These are phyloP conservation scores for Helicocarpus griseus DNA, from an alignment of 2,329 filamentous ascomycete species.

Conservation along the genomic window DNA sequence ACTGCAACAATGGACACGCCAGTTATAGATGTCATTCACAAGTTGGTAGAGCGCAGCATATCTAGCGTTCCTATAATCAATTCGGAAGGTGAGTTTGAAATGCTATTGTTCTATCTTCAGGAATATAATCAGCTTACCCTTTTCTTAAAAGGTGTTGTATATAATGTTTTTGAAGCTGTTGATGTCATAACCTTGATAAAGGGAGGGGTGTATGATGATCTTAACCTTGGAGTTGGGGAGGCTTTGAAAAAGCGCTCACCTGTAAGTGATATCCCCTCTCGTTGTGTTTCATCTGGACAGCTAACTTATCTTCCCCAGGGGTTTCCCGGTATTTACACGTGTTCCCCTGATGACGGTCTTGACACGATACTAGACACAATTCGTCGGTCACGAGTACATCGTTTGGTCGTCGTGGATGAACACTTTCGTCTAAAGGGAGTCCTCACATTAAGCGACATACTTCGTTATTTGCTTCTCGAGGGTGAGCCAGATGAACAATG, in stretches of 20 bases:
- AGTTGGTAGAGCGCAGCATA: slow-evolving; percentile 87
- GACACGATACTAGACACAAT: slow-evolving; percentile 97
- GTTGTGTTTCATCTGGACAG: not conserved
- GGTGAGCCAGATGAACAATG: slow-evolving; percentile 54
- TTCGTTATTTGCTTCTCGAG: slow-evolving; percentile 83
- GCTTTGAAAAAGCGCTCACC: slow-evolving; percentile 78
- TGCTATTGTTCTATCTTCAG: not conserved
- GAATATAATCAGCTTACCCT: not conserved
- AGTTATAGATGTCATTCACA: slow-evolving; percentile 88
- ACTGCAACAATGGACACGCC: slow-evolving; percentile 82
- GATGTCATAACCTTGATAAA: slow-evolving; percentile 96
- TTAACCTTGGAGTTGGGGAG: slow-evolving; percentile 77
- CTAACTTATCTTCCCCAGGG: slow-evolving; percentile 42
- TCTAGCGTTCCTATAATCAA: slow-evolving; percentile 92
- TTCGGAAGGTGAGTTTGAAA: slow-evolving; percentile 38
- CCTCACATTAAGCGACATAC: slow-evolving; percentile 88
- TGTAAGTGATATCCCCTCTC: slow-evolving; percentile 31
- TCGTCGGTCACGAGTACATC: slow-evolving; percentile 85
- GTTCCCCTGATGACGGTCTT: slow-evolving; percentile 78
- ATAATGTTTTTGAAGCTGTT: slow-evolving; percentile 96
- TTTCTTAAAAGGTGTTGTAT: slow-evolving; percentile 48
- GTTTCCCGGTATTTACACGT: slow-evolving; percentile 94
- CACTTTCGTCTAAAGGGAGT: slow-evolving; percentile 77
- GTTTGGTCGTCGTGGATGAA: slow-evolving; percentile 87
- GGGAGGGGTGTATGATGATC: slow-evolving; percentile 82